Conservation (phyloP, 192 early-diverging fungal genomes). For the Podila minutissima region DNA sequence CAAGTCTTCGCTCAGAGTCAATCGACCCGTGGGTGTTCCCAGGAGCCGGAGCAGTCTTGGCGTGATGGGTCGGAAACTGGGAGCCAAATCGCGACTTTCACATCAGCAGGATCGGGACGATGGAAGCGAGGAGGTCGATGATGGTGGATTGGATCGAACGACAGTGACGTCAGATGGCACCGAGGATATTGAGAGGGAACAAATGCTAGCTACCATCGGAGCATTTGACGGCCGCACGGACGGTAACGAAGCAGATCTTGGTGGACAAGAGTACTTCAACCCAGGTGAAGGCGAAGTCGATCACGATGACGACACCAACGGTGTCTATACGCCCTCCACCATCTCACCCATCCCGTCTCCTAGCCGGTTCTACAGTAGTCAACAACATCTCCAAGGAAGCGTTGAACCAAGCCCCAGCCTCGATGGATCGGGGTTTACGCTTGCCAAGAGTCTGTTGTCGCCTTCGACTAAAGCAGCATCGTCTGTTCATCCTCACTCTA, state of each 20-base stretch:
- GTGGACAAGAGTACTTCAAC: constrained; percentile 4
- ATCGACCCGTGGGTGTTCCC: constrained; percentile 20
- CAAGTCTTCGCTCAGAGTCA: constrained; percentile 16
- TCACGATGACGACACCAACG: constrained; percentile 3
- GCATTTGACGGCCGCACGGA: constrained; percentile 13
- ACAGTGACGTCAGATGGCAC: background rate
- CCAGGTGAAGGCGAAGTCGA: constrained; percentile 3
- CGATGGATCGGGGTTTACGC: constrained; percentile 15
- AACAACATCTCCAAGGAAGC: constrained; percentile 6
- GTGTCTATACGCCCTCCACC: constrained; percentile 46
- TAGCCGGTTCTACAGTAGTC: constrained; percentile 16
- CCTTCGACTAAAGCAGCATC: constrained; percentile 10
- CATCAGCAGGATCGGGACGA: constrained; percentile 39
- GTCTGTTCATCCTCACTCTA: background rate
- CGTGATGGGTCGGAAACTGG: constrained; percentile 15
- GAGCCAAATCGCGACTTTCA: constrained; percentile 26
- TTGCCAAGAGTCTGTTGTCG: constrained; percentile 34
- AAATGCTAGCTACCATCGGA: constrained; percentile 16
- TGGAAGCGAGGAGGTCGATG: constrained; percentile 22
- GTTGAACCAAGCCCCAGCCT: constrained; percentile 29
- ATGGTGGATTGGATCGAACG: background rate
- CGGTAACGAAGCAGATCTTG: constrained; percentile 12
- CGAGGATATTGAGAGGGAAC: background rate
- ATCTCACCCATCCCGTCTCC: constrained; percentile 50
- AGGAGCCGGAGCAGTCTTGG: constrained; percentile 8